Percentiles rank a stretch among this genome's conserved stretches.
Evolutionary conservation across 1,139 yeast species (phyloP).

Genomic region (Trichomonascaceae sp.): DNA sequence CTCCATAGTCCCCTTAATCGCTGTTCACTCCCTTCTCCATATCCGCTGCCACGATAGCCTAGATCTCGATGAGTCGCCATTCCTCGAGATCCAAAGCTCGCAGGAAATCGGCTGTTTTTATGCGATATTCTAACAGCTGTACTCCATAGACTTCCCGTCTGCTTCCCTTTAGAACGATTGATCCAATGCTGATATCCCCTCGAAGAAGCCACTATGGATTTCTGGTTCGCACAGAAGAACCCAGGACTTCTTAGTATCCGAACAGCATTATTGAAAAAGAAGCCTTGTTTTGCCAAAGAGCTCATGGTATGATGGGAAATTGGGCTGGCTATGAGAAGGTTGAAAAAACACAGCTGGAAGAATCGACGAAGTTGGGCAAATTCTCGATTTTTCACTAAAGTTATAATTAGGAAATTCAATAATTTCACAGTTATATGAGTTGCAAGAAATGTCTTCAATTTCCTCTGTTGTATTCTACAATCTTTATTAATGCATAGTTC

Average conservation of each 20-base stretch:
- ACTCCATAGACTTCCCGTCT: background rate
- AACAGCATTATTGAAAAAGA: background rate
- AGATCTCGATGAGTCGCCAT: constrained; percentile 25
- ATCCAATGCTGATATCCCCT: background rate
- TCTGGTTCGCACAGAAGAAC: background rate
- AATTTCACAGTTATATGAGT: too few relatives aligned
- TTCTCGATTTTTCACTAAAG: too few relatives aligned
- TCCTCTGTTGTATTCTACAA: background rate
- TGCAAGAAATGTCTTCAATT: background rate
- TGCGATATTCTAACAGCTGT: background rate
- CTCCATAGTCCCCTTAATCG: constrained; percentile 14
- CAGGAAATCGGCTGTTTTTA: background rate
- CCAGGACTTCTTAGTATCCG: background rate
- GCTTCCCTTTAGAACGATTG: background rate
- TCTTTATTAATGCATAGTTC: background rate
- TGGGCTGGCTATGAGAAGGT: background rate
- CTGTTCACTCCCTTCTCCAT: constrained; percentile 13
- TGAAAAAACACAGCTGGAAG: background rate
- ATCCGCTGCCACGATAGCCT: constrained; percentile 12
- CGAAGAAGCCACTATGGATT: background rate
- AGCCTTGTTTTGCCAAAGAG: background rate
- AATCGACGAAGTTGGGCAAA: too few relatives aligned
- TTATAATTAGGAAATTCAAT: too few relatives aligned
- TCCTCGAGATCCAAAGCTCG: constrained; percentile 8
- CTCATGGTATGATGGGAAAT: background rate